These are phyloP conservation scores for Butyriboletus loyo DNA, from an alignment of 768 basidiomycete species.

Conservation along the genomic window DNA sequence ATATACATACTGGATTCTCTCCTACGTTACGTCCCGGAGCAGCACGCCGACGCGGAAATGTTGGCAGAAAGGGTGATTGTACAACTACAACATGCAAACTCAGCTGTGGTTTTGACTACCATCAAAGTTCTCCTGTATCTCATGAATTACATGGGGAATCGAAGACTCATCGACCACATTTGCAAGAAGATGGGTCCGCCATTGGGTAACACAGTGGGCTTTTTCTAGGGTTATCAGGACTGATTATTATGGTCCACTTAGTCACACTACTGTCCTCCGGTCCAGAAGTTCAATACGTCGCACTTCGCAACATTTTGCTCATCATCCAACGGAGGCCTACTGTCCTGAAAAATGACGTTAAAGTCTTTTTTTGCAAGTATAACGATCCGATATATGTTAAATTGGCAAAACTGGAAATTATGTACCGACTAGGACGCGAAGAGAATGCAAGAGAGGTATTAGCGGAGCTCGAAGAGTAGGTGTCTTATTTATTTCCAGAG, in stretches of 20 bases:
- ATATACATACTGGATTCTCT: conserved; percentile 96
- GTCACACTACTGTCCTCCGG: conserved; percentile 96
- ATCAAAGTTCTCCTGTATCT: conserved; percentile 94
- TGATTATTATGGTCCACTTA: conserved; percentile 31
- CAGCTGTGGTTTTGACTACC: conserved; percentile 97
- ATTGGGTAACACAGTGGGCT: conserved; percentile 53
- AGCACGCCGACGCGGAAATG: conserved; percentile 82
- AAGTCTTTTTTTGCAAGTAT: conserved; percentile 99
- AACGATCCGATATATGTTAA: conserved; percentile 99
- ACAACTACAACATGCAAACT: conserved; percentile 96
- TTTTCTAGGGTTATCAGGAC: neutral
- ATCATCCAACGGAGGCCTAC: conserved; percentile 94
- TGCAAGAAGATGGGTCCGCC: conserved; percentile 99
- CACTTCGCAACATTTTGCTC: conserved; percentile 91
- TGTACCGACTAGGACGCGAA: conserved; percentile 95
- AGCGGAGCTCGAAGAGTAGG: conserved; percentile 91
- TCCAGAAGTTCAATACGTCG: conserved; percentile 98
- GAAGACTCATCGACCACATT: conserved; percentile 79
- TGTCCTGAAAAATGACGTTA: conserved; percentile 95
- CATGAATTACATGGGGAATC: conserved; percentile 99
- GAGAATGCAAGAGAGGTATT: conserved; percentile 92
- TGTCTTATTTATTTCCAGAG: neutral
- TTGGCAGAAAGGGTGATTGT: conserved; percentile 95
- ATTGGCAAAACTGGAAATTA: conserved; percentile 96
- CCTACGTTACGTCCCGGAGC: conserved; percentile 90